phyloP scores from a whole-genome alignment of 371 early-diverging fungal species.

The Phascolomyces articulosus region DNA sequence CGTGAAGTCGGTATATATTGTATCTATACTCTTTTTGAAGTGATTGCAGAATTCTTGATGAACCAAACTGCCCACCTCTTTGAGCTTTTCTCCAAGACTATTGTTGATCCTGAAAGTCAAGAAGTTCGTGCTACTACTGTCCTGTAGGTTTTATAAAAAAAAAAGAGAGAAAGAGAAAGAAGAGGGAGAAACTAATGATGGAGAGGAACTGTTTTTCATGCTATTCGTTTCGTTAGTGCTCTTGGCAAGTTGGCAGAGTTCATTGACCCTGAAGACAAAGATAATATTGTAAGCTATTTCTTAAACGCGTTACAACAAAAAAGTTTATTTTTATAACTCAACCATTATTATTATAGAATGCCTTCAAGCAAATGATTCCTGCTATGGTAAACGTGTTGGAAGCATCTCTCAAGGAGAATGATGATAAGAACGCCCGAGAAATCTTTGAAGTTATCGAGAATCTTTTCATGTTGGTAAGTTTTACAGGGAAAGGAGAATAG shows the following conservation, averaged over 20 bases:
- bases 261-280: conserved; percentile 70
- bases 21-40: conserved; percentile 81
- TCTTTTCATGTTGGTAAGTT: conserved; percentile 64
- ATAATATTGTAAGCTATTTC: conserved; percentile 60
- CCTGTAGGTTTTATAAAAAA: conserved; percentile 39
- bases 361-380: conserved; percentile 61
- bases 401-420: conserved; percentile 66
- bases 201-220: not conserved
- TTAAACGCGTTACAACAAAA: too few relatives aligned
- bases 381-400: conserved; percentile 84
- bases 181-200: not conserved
- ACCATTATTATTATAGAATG: not conserved
- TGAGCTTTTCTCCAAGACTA: conserved; percentile 66
- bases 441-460: conserved; percentile 87
- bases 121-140: conserved; percentile 79
- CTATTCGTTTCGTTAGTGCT: conserved; percentile 35
- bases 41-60: conserved; percentile 70
- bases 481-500: not conserved
- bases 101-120: conserved; percentile 82
- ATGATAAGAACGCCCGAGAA: conserved; percentile 74
- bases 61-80: conserved; percentile 69
- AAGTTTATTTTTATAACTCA: not conserved
- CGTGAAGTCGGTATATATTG: conserved; percentile 88
- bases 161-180: not conserved
- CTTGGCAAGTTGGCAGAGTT: conserved; percentile 85